Evolutionary conservation across 805 yeast genomes (phyloP), one percentile per base, ranked within the genome.

Genomic region (Hanseniaspora osmophila): DNA sequence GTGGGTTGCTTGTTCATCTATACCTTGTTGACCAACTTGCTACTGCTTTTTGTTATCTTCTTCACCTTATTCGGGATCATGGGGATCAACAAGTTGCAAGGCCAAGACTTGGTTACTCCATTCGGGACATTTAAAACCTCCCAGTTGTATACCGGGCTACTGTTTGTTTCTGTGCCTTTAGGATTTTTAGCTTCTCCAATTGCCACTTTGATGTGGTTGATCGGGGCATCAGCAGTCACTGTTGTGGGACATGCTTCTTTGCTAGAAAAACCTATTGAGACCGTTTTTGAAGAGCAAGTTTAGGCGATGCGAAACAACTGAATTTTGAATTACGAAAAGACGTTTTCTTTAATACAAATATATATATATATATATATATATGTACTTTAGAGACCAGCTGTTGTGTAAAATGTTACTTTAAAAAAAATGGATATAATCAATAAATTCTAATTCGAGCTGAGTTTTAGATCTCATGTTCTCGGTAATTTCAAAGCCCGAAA

Each of bases 221-320:
- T 83, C 54, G 92, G 95, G 54, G 84, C 94, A 13, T 80, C 92
- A 37, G 80, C 81, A 27, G 80, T 80, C 42, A 62, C 82, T 33
- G 84, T 90, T 37, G 66, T 87, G 41, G 73, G 86, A 2, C 98
- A 92, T 63, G 98, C 96, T 41, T 70, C 88, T 2, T 69, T 90
- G 51, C 71, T 92, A 75, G 97, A 92, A 60, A 92, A 90, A 66
- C 98, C 98, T 17, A 80, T 88, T 49, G 97, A 92, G 67, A 79
- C 90, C 35, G 88, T 90, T 16, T 92, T 90, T 59, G 92, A 87
- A 59, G 96, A 86, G 60, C 85, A 82, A 47, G 48, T 46, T 19
- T 46, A 43, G 15, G 5, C 10, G 15, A 32, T 6, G 35, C 15
- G 10, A 12, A 4, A 5, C 13, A 12, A 32, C 10, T 6, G 5